A percentile compares a stretch with the other conserved stretches of the same genome.
Conservation (phyloP, 345 rosid species). For the Hypericum androsaemum region DNA sequence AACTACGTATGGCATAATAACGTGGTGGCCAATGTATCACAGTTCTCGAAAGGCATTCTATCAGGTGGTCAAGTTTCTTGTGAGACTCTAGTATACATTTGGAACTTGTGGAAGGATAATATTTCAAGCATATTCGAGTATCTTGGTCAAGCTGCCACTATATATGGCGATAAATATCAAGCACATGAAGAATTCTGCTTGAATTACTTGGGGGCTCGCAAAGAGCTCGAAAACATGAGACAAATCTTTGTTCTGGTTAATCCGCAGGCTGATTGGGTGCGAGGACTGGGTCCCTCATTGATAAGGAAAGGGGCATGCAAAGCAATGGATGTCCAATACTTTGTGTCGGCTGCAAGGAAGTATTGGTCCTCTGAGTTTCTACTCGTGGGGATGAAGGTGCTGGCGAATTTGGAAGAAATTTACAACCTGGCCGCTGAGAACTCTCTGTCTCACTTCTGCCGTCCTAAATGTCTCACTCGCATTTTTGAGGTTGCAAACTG, state of each 20-base stretch:
- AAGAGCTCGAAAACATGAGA: slow-evolving; percentile 3
- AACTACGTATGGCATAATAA: slow-evolving; percentile 25
- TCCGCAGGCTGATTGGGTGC: slow-evolving; percentile 28
- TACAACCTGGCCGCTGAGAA: slow-evolving; percentile 3
- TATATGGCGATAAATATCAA: slow-evolving; percentile 1
- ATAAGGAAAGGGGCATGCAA: slow-evolving; percentile 11
- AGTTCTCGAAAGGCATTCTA: slow-evolving; percentile 10
- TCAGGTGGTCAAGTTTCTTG: slow-evolving; percentile 13
- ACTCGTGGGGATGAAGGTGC: slow-evolving; percentile 29
- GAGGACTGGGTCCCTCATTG: slow-evolving; percentile 6
- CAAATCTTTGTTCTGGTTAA: slow-evolving; percentile 23
- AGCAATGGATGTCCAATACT: slow-evolving; percentile 17
- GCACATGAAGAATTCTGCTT: slow-evolving; percentile 28
- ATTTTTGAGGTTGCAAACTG: slow-evolving; percentile 26
- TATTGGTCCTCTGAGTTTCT: slow-evolving; percentile 32
- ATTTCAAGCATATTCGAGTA: slow-evolving; percentile 17
- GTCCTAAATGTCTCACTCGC: slow-evolving; percentile 14
- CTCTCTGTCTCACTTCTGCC: slow-evolving; percentile 16
- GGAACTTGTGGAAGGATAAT: slow-evolving; percentile 37
- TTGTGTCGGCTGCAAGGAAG: slow-evolving; percentile 22
- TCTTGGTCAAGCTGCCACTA: slow-evolving; percentile 8
- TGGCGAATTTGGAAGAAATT: slow-evolving; percentile 22
- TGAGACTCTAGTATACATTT: slow-evolving; percentile 32
- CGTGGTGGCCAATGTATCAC: slow-evolving; percentile 12
- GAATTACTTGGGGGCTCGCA: slow-evolving; percentile 36